Evolutionary conservation across 108 stramenopile species (phyloP), one percentile per base, ranked within the genome.

Genomic region (Nannochloropsis salina): DNA sequence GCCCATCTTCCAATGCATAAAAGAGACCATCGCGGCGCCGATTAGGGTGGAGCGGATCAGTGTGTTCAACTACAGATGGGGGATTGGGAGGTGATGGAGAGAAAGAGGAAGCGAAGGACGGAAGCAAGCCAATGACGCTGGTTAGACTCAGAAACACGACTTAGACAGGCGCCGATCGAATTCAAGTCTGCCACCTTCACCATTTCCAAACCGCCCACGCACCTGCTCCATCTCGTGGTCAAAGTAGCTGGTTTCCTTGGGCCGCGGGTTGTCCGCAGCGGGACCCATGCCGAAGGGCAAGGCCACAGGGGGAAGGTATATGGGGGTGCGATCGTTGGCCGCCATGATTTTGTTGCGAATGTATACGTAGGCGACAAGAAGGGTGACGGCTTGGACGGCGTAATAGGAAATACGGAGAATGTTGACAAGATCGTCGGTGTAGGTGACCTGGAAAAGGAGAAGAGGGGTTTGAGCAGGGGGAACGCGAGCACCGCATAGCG

Each of bases 331-430:
- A n/a, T 74, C 61, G 61, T 74, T 74, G 15, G 61, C n/a, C 2
- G 61, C 61, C 1, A 74, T 15, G 61, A 74, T 74, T 74, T 74
- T 74, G n/a, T 74, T 74, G 8, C 61, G 61, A n/a, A 74, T 74
- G 2, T 74, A 74, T 15, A 74, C 20, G 61, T 74, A 74, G 61
- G n/a, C 20, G 6, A 74, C 20, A n/a, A 74, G 2, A n/a, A 74
- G 61, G 4, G 61, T 74, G 4, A n/a, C 15, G 61, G 61, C 61
- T 74, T 74, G 61, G 20, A 74, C 61, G 6, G n/a, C 15, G 6
- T 74, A 74, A 2, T 74, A 74, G 61, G 61, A 74, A n/a, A 74
- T n/a, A n/a, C 61, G 61, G 61, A 74, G 61, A n/a, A 74, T 74
- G 4, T 15, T 74, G 61, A 74, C 61, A n/a, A 74, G 61, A n/a